These are phyloP conservation scores for Kondoa malvinella DNA, from an alignment of 768 basidiomycete genomes.

Conservation along the genomic window DNA sequence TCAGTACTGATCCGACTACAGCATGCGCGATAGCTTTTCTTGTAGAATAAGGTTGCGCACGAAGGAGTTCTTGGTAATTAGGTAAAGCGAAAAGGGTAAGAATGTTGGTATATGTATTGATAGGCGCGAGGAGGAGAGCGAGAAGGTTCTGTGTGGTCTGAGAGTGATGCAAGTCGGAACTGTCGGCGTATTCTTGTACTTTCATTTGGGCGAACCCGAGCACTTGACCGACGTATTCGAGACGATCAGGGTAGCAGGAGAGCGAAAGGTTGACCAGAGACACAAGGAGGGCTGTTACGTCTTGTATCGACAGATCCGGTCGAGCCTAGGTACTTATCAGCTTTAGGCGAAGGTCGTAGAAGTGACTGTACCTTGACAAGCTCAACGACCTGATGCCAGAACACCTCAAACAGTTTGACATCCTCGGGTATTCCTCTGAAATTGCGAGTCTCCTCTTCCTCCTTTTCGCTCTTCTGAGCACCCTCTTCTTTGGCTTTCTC, in stretches of 20 bases:
- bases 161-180: conserved; percentile 71
- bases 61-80: conserved; percentile 64
- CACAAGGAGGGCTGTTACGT: conserved; percentile 86
- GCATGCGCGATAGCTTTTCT: conserved; percentile 86
- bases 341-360: neutral
- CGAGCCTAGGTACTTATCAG: conserved; percentile 47
- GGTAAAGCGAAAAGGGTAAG: conserved; percentile 93
- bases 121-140: conserved; percentile 76
- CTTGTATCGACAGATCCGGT: conserved; percentile 91
- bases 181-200: conserved; percentile 46
- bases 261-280: conserved; percentile 87
- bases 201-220: conserved; percentile 75
- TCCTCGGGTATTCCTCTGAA: conserved; percentile 91
- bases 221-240: conserved; percentile 95
- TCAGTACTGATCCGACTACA: conserved; percentile 79
- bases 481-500: conserved; percentile 6
- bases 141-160: conserved; percentile 83
- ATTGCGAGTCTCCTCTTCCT: conserved; percentile 38
- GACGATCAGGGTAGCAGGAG: conserved; percentile 88
- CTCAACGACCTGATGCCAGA: conserved; percentile 96
- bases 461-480: neutral
- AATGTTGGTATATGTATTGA: conserved; percentile 88
- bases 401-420: conserved; percentile 91
- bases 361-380: conserved; percentile 66
- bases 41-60: conserved; percentile 72